Conservation (phyloP, 2,329 filamentous ascomycete genomes). For the Exserohilum turcica region DNA sequence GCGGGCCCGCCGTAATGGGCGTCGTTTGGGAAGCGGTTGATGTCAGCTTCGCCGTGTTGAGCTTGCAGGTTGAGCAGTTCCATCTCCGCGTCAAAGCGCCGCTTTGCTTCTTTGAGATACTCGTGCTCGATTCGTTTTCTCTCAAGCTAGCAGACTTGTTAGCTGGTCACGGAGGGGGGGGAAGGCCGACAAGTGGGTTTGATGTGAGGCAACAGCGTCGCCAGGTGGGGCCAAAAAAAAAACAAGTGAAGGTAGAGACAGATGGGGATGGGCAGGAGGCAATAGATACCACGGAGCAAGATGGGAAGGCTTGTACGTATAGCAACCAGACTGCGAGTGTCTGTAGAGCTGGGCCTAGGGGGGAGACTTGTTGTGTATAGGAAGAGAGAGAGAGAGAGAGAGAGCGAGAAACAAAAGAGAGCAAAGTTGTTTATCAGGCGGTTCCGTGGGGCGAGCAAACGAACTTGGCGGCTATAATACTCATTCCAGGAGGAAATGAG, state of each 20-base stretch:
- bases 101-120: slow-evolving; percentile 83
- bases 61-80: slow-evolving; percentile 86
- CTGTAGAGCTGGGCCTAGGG: slow-evolving; percentile 18
- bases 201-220: slow-evolving; percentile 21
- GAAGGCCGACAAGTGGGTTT: slow-evolving; percentile 19
- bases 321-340: slow-evolving; percentile 19
- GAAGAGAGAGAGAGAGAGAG: slow-evolving; percentile 10
- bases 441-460: slow-evolving; percentile 12
- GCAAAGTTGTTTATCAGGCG: slow-evolving; percentile 10
- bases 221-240: slow-evolving; percentile 6
- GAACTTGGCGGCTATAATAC: slow-evolving; percentile 16
- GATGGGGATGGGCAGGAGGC: slow-evolving; percentile 13
- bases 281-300: slow-evolving; percentile 18
- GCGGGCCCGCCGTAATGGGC: slow-evolving; percentile 67
- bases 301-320: slow-evolving; percentile 26
- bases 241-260: slow-evolving; percentile 19
- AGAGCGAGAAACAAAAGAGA: no score
- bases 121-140: slow-evolving; percentile 95
- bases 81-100: slow-evolving; percentile 90
- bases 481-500: slow-evolving; percentile 10
- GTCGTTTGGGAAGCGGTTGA: slow-evolving; percentile 83
- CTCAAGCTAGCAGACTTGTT: slow-evolving; percentile 70
- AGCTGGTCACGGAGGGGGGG: slow-evolving; percentile 35
- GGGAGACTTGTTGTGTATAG: slow-evolving; percentile 7
- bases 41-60: slow-evolving; percentile 79